Conservation (phyloP, 2,329 filamentous ascomycete species). For the Moelleriella libera region DNA sequence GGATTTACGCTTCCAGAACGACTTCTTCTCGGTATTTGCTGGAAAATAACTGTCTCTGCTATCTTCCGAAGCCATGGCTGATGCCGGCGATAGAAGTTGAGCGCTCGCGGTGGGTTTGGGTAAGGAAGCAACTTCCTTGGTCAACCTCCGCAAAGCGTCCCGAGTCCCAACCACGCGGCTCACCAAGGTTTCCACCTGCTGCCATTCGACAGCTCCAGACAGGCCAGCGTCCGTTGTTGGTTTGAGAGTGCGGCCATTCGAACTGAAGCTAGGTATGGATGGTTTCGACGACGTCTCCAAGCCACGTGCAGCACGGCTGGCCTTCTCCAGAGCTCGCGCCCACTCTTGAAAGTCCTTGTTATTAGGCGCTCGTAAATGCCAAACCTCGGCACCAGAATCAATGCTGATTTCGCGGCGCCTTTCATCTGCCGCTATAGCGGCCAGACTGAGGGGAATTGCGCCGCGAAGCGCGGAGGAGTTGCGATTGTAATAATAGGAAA, state of each 20-base stretch:
- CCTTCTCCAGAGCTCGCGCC: slow-evolving; percentile 73
- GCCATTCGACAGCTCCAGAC: slow-evolving; percentile 72
- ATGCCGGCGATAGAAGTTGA: slow-evolving; percentile 25
- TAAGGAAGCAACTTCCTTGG: slow-evolving; percentile 62
- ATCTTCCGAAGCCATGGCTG: slow-evolving; percentile 16
- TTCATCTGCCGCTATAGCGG: slow-evolving; percentile 81
- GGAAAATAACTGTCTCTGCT: slow-evolving; percentile 39
- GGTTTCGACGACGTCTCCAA: slow-evolving; percentile 23
- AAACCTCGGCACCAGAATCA: slow-evolving; percentile 91
- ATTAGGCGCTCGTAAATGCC: slow-evolving; percentile 79
- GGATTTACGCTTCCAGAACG: slow-evolving; percentile 89
- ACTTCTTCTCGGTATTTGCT: slow-evolving; percentile 40
- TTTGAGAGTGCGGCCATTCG: slow-evolving; percentile 12
- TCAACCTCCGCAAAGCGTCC: slow-evolving; percentile 75
- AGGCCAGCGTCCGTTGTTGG: slow-evolving; percentile 19
- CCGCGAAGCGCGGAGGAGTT: slow-evolving; percentile 86
- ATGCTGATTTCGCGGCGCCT: slow-evolving; percentile 85
- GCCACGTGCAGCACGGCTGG: slow-evolving; percentile 51
- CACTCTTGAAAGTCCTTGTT: slow-evolving; percentile 77
- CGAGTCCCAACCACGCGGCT: slow-evolving; percentile 76
- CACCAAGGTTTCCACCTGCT: slow-evolving; percentile 70
- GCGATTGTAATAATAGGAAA: slow-evolving; percentile 93
- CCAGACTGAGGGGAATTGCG: slow-evolving; percentile 81
- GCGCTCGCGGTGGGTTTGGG: slow-evolving; percentile 12
- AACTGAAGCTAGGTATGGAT: slow-evolving; percentile 12